Percentiles rank a stretch among this genome's conserved stretches.
Conservation (phyloP, 1,139 yeast genomes). For the Hyphopichia burtonii region DNA sequence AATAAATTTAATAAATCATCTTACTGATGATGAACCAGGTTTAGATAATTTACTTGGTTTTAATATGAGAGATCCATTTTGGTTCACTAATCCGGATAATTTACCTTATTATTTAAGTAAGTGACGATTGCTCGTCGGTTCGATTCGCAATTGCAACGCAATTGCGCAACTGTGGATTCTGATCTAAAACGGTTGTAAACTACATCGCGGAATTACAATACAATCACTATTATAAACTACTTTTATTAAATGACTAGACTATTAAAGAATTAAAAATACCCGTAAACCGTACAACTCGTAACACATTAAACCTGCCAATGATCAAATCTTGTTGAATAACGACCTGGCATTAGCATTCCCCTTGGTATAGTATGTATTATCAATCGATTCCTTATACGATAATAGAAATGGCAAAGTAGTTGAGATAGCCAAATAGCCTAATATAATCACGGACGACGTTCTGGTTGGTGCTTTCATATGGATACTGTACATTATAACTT, state of each 20-base stretch:
- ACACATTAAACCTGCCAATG: not conserved
- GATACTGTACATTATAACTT: constrained; percentile 11
- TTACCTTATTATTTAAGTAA: constrained; percentile 35
- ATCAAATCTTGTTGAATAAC: constrained; percentile 37
- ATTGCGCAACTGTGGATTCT: too few relatives aligned
- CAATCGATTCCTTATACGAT: constrained; percentile 39
- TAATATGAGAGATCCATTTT: constrained; percentile 41
- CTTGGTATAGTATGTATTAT: constrained; percentile 7
- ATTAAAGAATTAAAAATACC: too few relatives aligned
- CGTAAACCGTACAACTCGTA: too few relatives aligned
- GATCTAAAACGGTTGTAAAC: too few relatives aligned
- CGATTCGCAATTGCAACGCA: too few relatives aligned
- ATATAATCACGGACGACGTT: constrained; percentile 28
- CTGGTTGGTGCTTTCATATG: constrained; percentile 13
- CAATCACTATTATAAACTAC: too few relatives aligned
- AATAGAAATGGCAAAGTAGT: constrained; percentile 43
- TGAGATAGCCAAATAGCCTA: constrained; percentile 42
- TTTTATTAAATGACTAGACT: too few relatives aligned
- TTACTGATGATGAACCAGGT: constrained; percentile 8
- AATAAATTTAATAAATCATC: too few relatives aligned
- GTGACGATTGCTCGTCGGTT: too few relatives aligned
- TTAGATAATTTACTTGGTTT: constrained; percentile 23
- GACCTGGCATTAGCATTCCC: constrained; percentile 30
- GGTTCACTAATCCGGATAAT: constrained; percentile 44
- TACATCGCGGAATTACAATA: too few relatives aligned